phyloP scores from a whole-genome alignment of 495 filamentous ascomycete genomes.

The Penicillium odoratum region DNA sequence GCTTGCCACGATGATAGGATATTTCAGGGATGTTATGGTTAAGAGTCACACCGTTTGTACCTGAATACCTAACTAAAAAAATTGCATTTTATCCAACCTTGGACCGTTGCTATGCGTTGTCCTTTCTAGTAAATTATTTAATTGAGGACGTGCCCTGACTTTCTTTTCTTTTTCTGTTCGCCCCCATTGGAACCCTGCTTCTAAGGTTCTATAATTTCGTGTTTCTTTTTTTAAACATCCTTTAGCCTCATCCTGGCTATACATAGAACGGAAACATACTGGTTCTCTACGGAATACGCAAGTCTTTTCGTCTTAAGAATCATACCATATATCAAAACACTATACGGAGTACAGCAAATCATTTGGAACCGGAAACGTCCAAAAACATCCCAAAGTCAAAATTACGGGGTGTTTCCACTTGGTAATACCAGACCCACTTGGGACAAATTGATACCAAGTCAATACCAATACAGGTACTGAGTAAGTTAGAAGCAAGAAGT shows the following conservation, averaged over 20 bases:
- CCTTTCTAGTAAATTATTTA: constrained; percentile 4
- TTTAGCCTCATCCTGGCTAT: constrained; percentile 9
- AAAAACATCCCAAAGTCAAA: constrained; percentile 1
- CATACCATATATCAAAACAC: background rate
- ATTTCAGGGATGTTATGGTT: background rate
- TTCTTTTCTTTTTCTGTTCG: background rate
- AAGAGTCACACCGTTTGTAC: constrained; percentile 11
- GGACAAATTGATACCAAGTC: background rate
- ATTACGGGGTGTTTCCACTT: constrained; percentile 1
- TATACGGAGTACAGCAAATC: background rate
- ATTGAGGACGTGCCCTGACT: background rate
- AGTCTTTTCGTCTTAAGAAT: background rate
- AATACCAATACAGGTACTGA: constrained; percentile 3
- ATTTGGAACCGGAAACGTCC: background rate
- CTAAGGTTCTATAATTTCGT: background rate
- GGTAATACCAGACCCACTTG: constrained; percentile 3
- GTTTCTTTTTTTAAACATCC: background rate
- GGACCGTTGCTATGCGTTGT: constrained; percentile 22
- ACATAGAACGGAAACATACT: background rate
- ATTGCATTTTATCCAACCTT: constrained; percentile 14
- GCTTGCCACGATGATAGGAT: constrained; percentile 23
- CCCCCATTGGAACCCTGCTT: background rate
- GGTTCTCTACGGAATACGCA: background rate
- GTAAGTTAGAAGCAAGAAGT: constrained; percentile 17
- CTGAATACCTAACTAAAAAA: constrained; percentile 6